Conservation (phyloP, 176 grass and related monocot genomes). For the Oryza longistaminata region DNA sequence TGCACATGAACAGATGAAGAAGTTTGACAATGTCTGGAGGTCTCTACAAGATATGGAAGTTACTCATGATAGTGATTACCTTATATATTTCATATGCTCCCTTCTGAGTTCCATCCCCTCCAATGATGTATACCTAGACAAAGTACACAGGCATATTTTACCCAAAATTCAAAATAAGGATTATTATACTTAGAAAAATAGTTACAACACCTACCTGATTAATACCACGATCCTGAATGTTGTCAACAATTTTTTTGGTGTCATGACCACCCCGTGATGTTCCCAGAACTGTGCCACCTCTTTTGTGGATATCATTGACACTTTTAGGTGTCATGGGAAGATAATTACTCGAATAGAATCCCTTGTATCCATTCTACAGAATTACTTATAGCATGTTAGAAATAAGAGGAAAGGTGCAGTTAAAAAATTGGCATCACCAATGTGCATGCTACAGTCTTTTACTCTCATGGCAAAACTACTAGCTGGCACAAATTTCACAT, state of each 20-base stretch:
- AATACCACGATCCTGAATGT: conserved; percentile 95
- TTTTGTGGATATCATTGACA: conserved; percentile 97
- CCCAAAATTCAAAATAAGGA: conserved; percentile 10
- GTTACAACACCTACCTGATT: conserved; percentile 69
- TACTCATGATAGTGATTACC: conserved; percentile 53
- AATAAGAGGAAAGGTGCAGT: neutral
- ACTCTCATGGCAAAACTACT: conserved; percentile 22
- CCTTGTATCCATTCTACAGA: conserved; percentile 91
- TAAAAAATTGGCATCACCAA: neutral
- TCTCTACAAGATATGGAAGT: conserved; percentile 4
- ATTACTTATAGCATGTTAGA: conserved; percentile 19
- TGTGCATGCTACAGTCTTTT: neutral
- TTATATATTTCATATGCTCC: conserved; percentile 83
- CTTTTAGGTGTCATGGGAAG: conserved; percentile 81
- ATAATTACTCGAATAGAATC: conserved; percentile 94
- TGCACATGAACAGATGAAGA: neutral
- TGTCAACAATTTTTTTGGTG: conserved; percentile 91
- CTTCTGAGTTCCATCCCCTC: conserved; percentile 97
- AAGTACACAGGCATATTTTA: conserved; percentile 11
- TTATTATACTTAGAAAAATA: neutral
- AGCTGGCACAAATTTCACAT: conserved; percentile 20
- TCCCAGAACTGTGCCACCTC: conserved; percentile 85
- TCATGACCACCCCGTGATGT: conserved; percentile 96
- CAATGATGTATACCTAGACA: conserved; percentile 87
- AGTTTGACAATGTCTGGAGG: conserved; percentile 18